phyloP scores from a whole-genome alignment of 2,329 filamentous ascomycete species.

The Fusarium annulatum region DNA sequence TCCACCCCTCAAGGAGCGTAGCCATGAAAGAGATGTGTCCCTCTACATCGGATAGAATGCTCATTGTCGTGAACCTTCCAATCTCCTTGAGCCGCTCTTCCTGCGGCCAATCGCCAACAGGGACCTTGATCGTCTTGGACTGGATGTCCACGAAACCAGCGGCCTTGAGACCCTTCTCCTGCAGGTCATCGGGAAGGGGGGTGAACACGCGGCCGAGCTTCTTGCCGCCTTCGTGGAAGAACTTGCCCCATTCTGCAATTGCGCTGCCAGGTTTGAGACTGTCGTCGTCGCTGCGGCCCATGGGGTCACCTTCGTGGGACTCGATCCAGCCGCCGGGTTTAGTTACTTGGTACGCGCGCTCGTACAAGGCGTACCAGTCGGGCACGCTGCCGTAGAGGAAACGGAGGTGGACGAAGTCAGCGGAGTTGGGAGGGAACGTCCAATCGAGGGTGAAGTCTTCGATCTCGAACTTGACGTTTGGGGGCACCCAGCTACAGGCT shows the following conservation, averaged over 20 bases:
- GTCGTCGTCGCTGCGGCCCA: constrained; percentile 46
- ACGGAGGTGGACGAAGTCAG: constrained; percentile 71
- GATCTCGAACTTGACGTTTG: constrained; percentile 56
- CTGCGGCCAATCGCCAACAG: constrained; percentile 35
- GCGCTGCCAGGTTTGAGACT: constrained; percentile 44
- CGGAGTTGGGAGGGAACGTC: constrained; percentile 49
- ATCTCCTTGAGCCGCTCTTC: constrained; percentile 33
- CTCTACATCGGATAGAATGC: constrained; percentile 51
- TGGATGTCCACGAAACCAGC: constrained; percentile 38
- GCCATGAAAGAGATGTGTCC: constrained; percentile 49
- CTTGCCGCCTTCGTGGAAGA: constrained; percentile 45
- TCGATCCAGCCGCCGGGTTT: constrained; percentile 65
- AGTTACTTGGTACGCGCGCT: constrained; percentile 61
- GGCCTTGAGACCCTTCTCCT: constrained; percentile 32
- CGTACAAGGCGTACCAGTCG: constrained; percentile 66
- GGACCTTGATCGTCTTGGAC: constrained; percentile 37
- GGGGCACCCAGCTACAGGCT: constrained; percentile 50
- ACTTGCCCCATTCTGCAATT: constrained; percentile 42
- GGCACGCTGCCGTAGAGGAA: constrained; percentile 66
- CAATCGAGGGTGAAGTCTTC: constrained; percentile 48
- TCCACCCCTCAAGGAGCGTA: constrained; percentile 51
- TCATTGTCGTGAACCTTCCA: constrained; percentile 45
- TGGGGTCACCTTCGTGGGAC: constrained; percentile 45
- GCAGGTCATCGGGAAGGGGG: constrained; percentile 14
- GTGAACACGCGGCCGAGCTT: constrained; percentile 48